Conservation (phyloP, 2,329 filamentous ascomycete species). For the Diaporthe citriasiana region DNA sequence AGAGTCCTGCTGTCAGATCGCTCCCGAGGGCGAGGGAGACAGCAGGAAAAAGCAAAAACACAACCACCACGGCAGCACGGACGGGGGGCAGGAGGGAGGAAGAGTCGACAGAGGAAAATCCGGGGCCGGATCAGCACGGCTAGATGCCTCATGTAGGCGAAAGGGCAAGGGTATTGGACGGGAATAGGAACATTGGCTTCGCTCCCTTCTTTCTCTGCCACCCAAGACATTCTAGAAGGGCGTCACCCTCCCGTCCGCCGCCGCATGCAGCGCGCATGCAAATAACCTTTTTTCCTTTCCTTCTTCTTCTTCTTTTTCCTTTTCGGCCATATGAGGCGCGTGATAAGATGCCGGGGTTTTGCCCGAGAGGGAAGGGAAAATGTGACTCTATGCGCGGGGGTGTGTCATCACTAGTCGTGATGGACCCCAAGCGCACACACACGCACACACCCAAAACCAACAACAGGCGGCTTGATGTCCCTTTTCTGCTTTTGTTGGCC, state of each 20-base stretch:
- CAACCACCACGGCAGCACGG: neutral
- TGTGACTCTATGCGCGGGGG: neutral
- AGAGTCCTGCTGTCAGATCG: neutral
- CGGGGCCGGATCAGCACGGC: conserved; percentile 30
- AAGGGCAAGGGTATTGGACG: neutral
- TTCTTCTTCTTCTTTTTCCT: neutral
- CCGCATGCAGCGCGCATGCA: conserved; percentile 1
- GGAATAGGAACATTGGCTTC: neutral
- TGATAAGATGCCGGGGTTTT: conserved; percentile 27
- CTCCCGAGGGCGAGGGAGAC: neutral
- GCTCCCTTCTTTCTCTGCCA: neutral
- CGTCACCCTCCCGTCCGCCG: conserved; percentile 12
- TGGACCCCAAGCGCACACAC: neutral
- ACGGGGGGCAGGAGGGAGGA: neutral
- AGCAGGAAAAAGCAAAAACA: conserved; percentile 11
- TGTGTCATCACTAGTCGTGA: neutral
- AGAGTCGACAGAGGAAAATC: neutral
- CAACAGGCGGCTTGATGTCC: neutral
- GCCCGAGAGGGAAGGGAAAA: neutral
- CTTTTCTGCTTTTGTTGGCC: neutral
- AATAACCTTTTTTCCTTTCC: neutral
- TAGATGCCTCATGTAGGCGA: neutral
- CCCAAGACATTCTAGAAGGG: conserved; percentile 33
- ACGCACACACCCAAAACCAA: neutral
- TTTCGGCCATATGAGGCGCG: neutral